A percentile compares a stretch with the other conserved stretches of the same genome.
Conservation (phyloP, 352 stramenopile genomes). For the Pythium coloratum region DNA sequence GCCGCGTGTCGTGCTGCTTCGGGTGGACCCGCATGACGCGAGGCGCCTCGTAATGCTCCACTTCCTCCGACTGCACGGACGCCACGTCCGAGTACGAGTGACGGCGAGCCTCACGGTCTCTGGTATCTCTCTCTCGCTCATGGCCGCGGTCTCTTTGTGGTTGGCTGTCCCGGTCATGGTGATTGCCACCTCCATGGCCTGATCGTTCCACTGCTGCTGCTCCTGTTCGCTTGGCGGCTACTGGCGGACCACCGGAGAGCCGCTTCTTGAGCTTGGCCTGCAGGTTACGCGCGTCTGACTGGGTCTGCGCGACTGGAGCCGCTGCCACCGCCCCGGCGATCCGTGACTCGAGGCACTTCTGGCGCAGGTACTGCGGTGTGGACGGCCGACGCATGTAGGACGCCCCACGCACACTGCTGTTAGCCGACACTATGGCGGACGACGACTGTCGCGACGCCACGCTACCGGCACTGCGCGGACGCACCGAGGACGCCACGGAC, state of each 20-base stretch:
- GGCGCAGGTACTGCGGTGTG: slow-evolving; percentile 59
- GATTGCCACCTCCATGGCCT: background rate
- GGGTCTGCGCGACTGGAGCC: slow-evolving; percentile 18
- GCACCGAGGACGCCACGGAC: slow-evolving; percentile 9
- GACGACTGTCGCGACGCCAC: slow-evolving; percentile 32
- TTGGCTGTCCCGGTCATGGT: background rate
- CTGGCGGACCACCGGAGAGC: slow-evolving; percentile 16
- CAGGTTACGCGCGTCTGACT: slow-evolving; percentile 6
- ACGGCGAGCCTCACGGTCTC: slow-evolving; percentile 24
- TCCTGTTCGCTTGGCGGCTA: background rate
- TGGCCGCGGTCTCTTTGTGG: slow-evolving; percentile 7
- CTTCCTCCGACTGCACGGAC: slow-evolving; percentile 7
- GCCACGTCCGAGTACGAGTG: slow-evolving; percentile 43
- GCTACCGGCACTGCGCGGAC: slow-evolving; percentile 60
- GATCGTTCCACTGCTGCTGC: background rate
- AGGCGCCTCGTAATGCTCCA: slow-evolving; percentile 28
- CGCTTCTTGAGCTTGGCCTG: slow-evolving; percentile 40
- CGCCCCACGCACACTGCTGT: slow-evolving; percentile 39
- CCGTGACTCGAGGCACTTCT: slow-evolving; percentile 69
- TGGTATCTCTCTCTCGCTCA: background rate
- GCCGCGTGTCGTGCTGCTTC: slow-evolving; percentile 60
- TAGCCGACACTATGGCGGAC: slow-evolving; percentile 26
- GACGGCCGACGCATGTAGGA: slow-evolving; percentile 60
- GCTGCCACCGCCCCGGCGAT: slow-evolving; percentile 18
- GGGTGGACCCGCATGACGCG: slow-evolving; percentile 53